phyloP scores from a whole-genome alignment of 495 filamentous ascomycete genomes.

The Ascobolus immersus region DNA sequence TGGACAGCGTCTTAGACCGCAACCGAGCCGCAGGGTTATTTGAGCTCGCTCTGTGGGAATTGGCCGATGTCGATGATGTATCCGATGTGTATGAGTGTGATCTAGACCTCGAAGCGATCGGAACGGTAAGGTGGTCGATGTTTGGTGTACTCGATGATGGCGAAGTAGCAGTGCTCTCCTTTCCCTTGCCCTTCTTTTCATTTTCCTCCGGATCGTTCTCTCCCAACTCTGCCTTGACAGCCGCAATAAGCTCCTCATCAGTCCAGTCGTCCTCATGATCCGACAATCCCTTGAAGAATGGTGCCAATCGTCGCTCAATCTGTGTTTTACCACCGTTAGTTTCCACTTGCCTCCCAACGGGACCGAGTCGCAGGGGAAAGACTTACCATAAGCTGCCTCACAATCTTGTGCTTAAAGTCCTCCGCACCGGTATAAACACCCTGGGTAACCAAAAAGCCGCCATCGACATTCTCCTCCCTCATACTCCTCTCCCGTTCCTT shows the following conservation, averaged over 20 bases:
- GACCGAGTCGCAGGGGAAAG: background rate
- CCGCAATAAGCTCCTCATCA: conserved; percentile 78
- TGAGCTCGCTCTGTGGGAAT: conserved; percentile 23
- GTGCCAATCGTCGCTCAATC: conserved; percentile 80
- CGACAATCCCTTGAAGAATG: conserved; percentile 83
- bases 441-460: conserved; percentile 81
- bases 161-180: conserved; percentile 59
- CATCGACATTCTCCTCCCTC: conserved; percentile 71
- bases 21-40: conserved; percentile 40
- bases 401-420: conserved; percentile 74
- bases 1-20: conserved; percentile 62
- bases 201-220: conserved; percentile 50
- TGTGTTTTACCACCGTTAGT: conserved; percentile 17
- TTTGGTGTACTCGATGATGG: no score
- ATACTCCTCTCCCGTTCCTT: conserved; percentile 83
- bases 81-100: conserved; percentile 57
- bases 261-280: conserved; percentile 77
- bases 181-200: conserved; percentile 27
- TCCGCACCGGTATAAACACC: conserved; percentile 78
- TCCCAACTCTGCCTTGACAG: conserved; percentile 56
- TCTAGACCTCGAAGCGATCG: conserved; percentile 35
- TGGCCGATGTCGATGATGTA: conserved; percentile 23
- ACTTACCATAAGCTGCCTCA: conserved; percentile 74
- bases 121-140: conserved; percentile 46
- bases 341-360: background rate